A percentile compares a stretch with the other conserved stretches of the same genome.
phyloP scores from a whole-genome alignment of 768 basidiomycete species.

The Roridomyces roridus region DNA sequence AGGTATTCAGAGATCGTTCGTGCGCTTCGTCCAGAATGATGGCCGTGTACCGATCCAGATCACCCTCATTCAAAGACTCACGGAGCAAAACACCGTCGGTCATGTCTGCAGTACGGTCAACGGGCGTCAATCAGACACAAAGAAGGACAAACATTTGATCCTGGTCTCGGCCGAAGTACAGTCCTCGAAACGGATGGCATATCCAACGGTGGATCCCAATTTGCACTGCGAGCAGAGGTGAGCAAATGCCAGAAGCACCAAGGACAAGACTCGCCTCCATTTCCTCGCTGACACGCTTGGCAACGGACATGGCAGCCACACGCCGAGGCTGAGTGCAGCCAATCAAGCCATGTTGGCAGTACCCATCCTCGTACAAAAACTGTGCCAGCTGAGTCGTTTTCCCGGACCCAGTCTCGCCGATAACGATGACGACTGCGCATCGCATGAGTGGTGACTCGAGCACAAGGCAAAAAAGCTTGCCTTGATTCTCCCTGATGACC shows the following conservation, averaged over 20 bases:
- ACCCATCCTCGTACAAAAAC: conserved; percentile 97
- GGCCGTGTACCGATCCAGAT: conserved; percentile 94
- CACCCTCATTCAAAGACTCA: conserved; percentile 98
- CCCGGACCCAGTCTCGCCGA: conserved; percentile 99
- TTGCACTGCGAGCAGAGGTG: conserved; percentile 62
- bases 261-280: conserved; percentile 76
- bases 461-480: conserved; percentile 43
- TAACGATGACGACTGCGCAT: conserved; percentile 82
- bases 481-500: conserved; percentile 93
- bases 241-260: too few species aligned
- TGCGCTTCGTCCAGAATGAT: conserved; percentile 99
- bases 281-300: conserved; percentile 99
- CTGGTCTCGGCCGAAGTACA: conserved; percentile 93
- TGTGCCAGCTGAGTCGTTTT: conserved; percentile 98
- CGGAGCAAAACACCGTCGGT: conserved; percentile 98
- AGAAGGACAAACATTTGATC: conserved; percentile 90
- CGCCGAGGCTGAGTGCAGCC: conserved; percentile 98
- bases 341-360: conserved; percentile 86
- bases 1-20: conserved; percentile 94
- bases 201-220: conserved; percentile 90
- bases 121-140: not conserved
- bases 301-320: conserved; percentile 99
- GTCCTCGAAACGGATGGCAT: conserved; percentile 98
- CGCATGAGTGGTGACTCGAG: not conserved
- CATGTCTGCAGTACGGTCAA: conserved; percentile 70